Percentiles rank a stretch among this genome's conserved stretches.
Evolutionary conservation across 306 rosid genomes (phyloP).

Genomic region (Prosopis cineraria): DNA sequence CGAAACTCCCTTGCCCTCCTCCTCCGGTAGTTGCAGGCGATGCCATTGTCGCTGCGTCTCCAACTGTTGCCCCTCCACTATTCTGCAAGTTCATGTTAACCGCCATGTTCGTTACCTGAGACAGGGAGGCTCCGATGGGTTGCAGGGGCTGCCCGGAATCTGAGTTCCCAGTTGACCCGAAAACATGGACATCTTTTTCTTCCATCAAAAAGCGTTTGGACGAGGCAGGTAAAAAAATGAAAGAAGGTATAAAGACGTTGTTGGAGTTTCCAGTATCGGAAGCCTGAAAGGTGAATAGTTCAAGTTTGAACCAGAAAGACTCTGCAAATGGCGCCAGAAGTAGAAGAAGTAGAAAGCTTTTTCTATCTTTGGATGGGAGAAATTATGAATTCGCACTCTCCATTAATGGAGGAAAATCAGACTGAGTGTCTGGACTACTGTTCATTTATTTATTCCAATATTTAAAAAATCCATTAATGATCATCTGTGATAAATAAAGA

Average conservation of each 20-base stretch:
- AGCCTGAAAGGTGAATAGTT: conserved; percentile 26
- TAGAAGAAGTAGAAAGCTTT: conserved; percentile 27
- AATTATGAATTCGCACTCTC: conserved; percentile 43
- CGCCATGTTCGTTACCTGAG: conserved; percentile 22
- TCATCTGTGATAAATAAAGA: conserved; percentile 12
- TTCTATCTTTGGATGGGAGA: conserved; percentile 42
- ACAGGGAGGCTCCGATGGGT: conserved; percentile 30
- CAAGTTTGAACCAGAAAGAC: conserved; percentile 51
- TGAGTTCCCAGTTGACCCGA: conserved; percentile 47
- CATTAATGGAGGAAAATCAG: conserved; percentile 72
- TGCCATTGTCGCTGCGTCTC: background rate
- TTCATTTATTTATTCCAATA: conserved; percentile 8
- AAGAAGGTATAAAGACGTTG: background rate
- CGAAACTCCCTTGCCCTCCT: conserved; percentile 40
- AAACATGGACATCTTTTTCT: conserved; percentile 43
- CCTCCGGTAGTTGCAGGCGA: conserved; percentile 22
- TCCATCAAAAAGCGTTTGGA: conserved; percentile 47
- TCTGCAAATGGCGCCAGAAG: conserved; percentile 82
- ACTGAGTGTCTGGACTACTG: conserved; percentile 51
- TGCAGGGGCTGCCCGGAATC: conserved; percentile 42
- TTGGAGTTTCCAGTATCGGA: conserved; percentile 25
- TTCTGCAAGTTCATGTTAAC: background rate
- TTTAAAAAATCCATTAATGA: background rate
- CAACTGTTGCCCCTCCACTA: background rate
- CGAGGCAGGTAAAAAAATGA: background rate